These are phyloP conservation scores for Geotrichum restrictum DNA, from an alignment of 1,139 yeast genomes.

Conservation along the genomic window DNA sequence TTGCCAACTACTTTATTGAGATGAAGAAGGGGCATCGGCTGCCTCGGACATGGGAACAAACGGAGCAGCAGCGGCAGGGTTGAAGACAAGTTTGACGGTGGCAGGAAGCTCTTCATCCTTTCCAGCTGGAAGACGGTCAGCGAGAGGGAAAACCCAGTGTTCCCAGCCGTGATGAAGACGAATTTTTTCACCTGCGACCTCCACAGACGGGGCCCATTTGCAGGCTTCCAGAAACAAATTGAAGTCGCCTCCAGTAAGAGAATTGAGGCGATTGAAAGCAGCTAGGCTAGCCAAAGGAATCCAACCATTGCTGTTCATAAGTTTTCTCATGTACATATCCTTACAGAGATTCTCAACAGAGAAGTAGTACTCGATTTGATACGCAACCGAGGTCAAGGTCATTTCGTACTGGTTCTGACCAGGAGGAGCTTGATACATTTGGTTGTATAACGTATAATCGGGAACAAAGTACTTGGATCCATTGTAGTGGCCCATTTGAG, in stretches of 20 bases:
- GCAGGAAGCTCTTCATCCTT: slow-evolving; percentile 36
- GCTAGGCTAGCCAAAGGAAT: slow-evolving; percentile 61
- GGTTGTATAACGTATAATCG: slow-evolving; percentile 8
- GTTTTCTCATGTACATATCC: slow-evolving; percentile 72
- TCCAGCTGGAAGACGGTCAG: slow-evolving; percentile 46
- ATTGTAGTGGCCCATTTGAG: slow-evolving; percentile 12
- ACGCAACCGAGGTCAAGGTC: slow-evolving; percentile 34
- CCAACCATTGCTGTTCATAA: slow-evolving; percentile 76
- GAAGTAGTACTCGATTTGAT: slow-evolving; percentile 83
- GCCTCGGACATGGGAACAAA: slow-evolving; percentile 36
- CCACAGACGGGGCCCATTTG: slow-evolving; percentile 43
- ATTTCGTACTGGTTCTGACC: slow-evolving; percentile 25
- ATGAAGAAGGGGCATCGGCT: neutral
- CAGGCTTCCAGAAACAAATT: slow-evolving; percentile 48
- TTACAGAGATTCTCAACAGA: slow-evolving; percentile 80
- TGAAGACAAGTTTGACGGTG: slow-evolving; percentile 34
- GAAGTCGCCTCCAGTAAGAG: slow-evolving; percentile 50
- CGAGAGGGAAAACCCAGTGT: slow-evolving; percentile 50
- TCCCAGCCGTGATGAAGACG: slow-evolving; percentile 45
- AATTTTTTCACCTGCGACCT: slow-evolving; percentile 46
- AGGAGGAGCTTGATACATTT: slow-evolving; percentile 6
- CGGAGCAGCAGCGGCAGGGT: slow-evolving; percentile 41
- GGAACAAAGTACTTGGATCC: slow-evolving; percentile 10
- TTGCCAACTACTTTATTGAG: neutral
- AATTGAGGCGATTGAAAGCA: slow-evolving; percentile 68